phyloP scores from a whole-genome alignment of 306 rosid species.

The Cicer yamashitae region DNA sequence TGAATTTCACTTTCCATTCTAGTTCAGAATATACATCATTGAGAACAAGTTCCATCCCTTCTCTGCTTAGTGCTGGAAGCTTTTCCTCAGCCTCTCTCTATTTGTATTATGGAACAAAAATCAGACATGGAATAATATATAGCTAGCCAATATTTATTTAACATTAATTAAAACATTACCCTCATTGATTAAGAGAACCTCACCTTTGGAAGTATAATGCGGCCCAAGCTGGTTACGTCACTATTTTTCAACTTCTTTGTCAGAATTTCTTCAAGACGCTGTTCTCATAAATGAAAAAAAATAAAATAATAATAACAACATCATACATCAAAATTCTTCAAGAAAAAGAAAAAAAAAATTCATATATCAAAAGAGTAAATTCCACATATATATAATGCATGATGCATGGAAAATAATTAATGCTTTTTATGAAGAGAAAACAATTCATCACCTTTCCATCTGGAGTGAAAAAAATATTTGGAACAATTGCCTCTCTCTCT shows the following conservation, averaged over 20 bases:
- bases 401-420: neutral
- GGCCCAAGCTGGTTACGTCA: conserved; percentile 59
- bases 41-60: conserved; percentile 53
- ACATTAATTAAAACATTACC: neutral
- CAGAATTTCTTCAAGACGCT: conserved; percentile 54
- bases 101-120: neutral
- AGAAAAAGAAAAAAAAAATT: neutral
- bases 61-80: conserved; percentile 62
- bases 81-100: conserved; percentile 69
- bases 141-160: neutral
- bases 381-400: neutral
- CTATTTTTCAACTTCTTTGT: conserved; percentile 60
- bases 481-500: neutral
- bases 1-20: conserved; percentile 61
- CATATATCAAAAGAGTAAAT: neutral
- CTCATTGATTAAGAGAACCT: conserved; percentile 8
- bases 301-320: neutral
- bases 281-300: neutral
- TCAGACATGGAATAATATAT: no score
- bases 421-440: neutral
- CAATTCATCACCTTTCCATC: conserved; percentile 58
- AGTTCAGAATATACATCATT: conserved; percentile 56
- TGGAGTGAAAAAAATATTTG: conserved; percentile 42
- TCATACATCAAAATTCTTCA: no score
- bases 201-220: conserved; percentile 86